These are phyloP conservation scores for Diplodia intermedia DNA, from an alignment of 2,329 filamentous ascomycete species.

Conservation along the genomic window DNA sequence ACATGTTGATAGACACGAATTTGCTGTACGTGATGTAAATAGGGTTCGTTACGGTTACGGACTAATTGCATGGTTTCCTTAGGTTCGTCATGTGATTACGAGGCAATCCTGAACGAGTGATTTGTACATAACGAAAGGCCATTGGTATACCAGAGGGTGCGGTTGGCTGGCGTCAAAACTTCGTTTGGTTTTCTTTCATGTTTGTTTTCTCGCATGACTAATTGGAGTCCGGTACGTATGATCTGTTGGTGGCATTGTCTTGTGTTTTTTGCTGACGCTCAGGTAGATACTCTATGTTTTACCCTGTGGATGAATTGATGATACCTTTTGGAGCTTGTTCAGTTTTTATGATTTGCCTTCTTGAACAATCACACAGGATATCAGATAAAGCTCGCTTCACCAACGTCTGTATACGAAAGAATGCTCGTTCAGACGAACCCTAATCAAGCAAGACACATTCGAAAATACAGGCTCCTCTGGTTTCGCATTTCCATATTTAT, in stretches of 20 bases:
- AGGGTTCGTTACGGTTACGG: background rate
- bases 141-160: slow-evolving; percentile 14
- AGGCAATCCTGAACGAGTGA: background rate
- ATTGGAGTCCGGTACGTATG: slow-evolving; percentile 11
- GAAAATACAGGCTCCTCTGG: too few species aligned
- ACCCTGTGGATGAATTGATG: slow-evolving; percentile 3
- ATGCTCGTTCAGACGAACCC: too few species aligned
- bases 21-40: slow-evolving; percentile 71
- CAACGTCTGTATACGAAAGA: too few species aligned
- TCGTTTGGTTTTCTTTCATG: background rate
- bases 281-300: background rate
- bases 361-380: too few species aligned
- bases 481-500: too few species aligned
- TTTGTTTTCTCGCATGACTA: background rate
- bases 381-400: too few species aligned
- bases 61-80: slow-evolving; percentile 20
- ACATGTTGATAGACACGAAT: slow-evolving; percentile 62
- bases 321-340: background rate
- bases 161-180: slow-evolving; percentile 22
- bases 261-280: background rate
- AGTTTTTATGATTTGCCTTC: too few species aligned
- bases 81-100: slow-evolving; percentile 29
- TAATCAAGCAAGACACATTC: too few species aligned
- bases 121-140: slow-evolving; percentile 17
- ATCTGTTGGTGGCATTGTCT: background rate